Percentiles rank a stretch among this genome's conserved stretches.
These are phyloP conservation scores for Chalciporus sp. DNA, from an alignment of 1,284 basidiomycete genomes.

Conservation along the genomic window DNA sequence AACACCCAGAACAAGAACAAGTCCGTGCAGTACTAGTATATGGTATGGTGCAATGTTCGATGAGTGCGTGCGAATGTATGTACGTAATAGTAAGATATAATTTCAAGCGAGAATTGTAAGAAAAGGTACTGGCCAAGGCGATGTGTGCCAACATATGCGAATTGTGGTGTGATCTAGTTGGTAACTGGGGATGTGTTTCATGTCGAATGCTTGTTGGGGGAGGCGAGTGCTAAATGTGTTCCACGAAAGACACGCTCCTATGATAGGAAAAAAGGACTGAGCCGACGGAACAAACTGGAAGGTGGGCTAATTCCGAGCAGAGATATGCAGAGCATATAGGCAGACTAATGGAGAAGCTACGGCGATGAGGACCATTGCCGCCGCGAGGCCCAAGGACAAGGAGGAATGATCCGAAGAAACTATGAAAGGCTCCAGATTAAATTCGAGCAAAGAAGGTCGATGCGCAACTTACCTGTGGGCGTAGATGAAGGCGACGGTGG, in stretches of 20 bases:
- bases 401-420: slow-evolving; percentile 10
- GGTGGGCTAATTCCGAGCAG: not conserved
- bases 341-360: slow-evolving; percentile 22
- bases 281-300: not conserved
- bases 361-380: slow-evolving; percentile 19
- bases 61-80: slow-evolving; percentile 13
- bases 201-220: slow-evolving; percentile 10
- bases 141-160: too few species aligned
- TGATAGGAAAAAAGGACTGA: not conserved
- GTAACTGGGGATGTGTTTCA: slow-evolving; percentile 18
- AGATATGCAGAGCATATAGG: slow-evolving; percentile 19
- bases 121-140: not conserved
- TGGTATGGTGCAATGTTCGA: slow-evolving; percentile 8
- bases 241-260: slow-evolving; percentile 1
- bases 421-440: slow-evolving; percentile 12
- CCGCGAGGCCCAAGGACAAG: slow-evolving; percentile 16
- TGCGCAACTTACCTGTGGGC: slow-evolving; percentile 17
- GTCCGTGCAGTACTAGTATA: slow-evolving; percentile 18
- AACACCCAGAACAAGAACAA: slow-evolving; percentile 23
- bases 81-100: too few species aligned
- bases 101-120: slow-evolving; percentile 3
- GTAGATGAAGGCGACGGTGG: slow-evolving; percentile 19
- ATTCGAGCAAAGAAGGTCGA: not conserved
- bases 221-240: slow-evolving; percentile 10
- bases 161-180: not conserved